phyloP scores from a whole-genome alignment of 2,329 filamentous ascomycete genomes.

The Graphium sp. region DNA sequence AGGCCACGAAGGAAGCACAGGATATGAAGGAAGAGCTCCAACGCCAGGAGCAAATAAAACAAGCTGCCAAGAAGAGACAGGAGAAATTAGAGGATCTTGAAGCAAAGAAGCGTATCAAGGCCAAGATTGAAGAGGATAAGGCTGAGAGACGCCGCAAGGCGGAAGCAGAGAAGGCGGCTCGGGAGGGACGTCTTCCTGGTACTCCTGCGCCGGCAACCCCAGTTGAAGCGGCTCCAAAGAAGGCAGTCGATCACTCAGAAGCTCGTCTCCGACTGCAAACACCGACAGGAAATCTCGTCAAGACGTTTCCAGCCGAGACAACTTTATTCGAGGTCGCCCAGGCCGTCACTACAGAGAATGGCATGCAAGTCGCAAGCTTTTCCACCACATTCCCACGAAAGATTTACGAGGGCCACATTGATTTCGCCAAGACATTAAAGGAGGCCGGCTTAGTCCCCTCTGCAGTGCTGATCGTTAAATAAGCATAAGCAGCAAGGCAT shows the following conservation, averaged over 20 bases:
- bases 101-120: conserved; percentile 77
- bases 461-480: conserved; percentile 68
- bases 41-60: conserved; percentile 82
- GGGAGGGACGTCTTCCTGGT: conserved; percentile 53
- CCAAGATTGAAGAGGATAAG: conserved; percentile 90
- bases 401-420: conserved; percentile 48
- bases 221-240: conserved; percentile 29
- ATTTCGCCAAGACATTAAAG: conserved; percentile 82
- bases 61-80: conserved; percentile 67
- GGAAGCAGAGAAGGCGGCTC: conserved; percentile 67
- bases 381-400: conserved; percentile 79
- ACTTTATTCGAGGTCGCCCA: conserved; percentile 87
- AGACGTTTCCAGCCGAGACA: conserved; percentile 76
- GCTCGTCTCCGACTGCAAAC: conserved; percentile 72
- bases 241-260: conserved; percentile 60
- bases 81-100: conserved; percentile 78
- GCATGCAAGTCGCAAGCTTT: conserved; percentile 57
- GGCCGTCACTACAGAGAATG: conserved; percentile 54
- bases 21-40: conserved; percentile 80
- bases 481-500: conserved; percentile 8
- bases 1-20: conserved; percentile 77
- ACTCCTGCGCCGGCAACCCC: conserved; percentile 23
- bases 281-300: conserved; percentile 57
- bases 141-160: conserved; percentile 73
- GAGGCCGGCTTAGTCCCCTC: conserved; percentile 84